Base-by-base conservation (phyloP, 2,329 filamentous ascomycete species). In the Colletotrichum euphorbiae region DNA sequence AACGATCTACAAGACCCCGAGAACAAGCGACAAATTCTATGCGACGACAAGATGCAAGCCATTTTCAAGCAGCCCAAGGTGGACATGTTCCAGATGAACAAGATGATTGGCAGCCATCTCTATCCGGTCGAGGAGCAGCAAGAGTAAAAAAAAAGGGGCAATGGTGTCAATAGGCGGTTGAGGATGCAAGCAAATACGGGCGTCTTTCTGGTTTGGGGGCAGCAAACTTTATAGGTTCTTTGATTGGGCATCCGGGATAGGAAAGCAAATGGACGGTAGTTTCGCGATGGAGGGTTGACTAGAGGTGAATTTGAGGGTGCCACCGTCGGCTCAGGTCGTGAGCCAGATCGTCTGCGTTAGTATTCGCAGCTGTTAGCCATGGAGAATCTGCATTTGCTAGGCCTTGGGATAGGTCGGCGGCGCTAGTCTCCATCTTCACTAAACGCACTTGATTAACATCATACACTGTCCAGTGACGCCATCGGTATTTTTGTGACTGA, bases 71-170 rank as follows among this genome's bases (percentile, higher is more conserved):
- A 92, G 75, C 89, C 94, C 75, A 92, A 88, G 75, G 92, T 99
- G 56, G 93, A 98, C 80, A 99, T 99, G 96, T 99, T 99, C 80
- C 94, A 93, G 73, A 98, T 99, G 95, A 98, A 97, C 84, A 98
- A 98, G 84, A 88, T 97, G 15, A 89, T 98, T 11, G 93, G 93
- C 71, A 90, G 91, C 77, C 95, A 98, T 75, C 84, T 98, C 43
- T 98, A 97, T 76, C 92, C 91, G 2, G 86, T 93, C 54, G 93
- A 95, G 60, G 89, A 79, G 65, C 76, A 77, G 68, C 59, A 46
- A 43, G 33, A 48, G 9, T 17, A 55, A 52, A 43, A 31, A 50
- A 43, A 19, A n/a, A 7, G 17, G 45, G 40, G 4, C 45, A 48
- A 28, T 28, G 28, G 28, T 28, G 28, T 28, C 28, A 28, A 28